These are phyloP conservation scores for Xylariaceae sp. DNA, from an alignment of 2,329 filamentous ascomycete species.

Conservation along the genomic window DNA sequence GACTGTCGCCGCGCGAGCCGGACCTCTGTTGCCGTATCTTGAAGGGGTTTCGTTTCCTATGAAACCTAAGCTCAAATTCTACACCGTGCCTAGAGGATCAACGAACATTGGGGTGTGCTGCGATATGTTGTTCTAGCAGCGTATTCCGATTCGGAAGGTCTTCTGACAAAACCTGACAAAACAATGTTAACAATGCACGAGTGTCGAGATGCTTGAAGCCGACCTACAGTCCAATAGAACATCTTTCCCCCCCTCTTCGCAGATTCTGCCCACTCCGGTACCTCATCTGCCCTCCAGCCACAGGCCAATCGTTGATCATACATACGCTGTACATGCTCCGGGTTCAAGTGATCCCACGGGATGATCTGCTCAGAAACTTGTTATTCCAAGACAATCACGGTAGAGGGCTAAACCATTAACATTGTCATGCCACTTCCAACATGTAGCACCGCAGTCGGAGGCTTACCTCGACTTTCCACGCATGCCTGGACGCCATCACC, in stretches of 20 bases:
- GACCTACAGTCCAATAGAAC: slow-evolving; percentile 51
- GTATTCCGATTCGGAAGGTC: slow-evolving; percentile 38
- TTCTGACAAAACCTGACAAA: slow-evolving; percentile 42
- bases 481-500: slow-evolving; percentile 36
- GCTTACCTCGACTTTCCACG: slow-evolving; percentile 47
- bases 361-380: slow-evolving; percentile 41
- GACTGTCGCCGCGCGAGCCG: slow-evolving; percentile 40
- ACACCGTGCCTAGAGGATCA: neutral
- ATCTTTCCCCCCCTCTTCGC: slow-evolving; percentile 45
- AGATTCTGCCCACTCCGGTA: slow-evolving; percentile 45
- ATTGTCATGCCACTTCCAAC: no score
- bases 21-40: slow-evolving; percentile 45
- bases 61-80: slow-evolving; percentile 6
- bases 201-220: neutral
- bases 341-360: slow-evolving; percentile 52
- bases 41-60: slow-evolving; percentile 44
- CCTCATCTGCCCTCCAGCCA: slow-evolving; percentile 50
- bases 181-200: slow-evolving; percentile 17
- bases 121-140: slow-evolving; percentile 42
- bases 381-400: slow-evolving; percentile 1
- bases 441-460: slow-evolving; percentile 4
- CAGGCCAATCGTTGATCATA: slow-evolving; percentile 53
- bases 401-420: no score
- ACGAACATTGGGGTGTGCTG: slow-evolving; percentile 42
- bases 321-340: slow-evolving; percentile 50